These are phyloP conservation scores for Trichosporon coremiiforme DNA, from an alignment of 1,284 basidiomycete species.

Conservation along the genomic window DNA sequence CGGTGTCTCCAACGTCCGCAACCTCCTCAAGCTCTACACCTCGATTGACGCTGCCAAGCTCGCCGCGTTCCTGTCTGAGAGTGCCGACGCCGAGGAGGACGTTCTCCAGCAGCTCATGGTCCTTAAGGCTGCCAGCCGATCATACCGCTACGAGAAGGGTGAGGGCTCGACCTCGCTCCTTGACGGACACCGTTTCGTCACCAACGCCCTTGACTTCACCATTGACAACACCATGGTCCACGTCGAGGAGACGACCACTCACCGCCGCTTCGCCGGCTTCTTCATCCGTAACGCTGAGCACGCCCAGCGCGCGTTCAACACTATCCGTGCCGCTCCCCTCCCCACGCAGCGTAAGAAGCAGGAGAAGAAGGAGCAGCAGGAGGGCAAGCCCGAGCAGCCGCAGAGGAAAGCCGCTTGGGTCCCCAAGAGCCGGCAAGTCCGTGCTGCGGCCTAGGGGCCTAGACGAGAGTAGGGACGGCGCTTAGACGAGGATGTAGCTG, in stretches of 20 bases:
- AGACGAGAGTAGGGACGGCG: slow-evolving; percentile 8
- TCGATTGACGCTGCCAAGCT: slow-evolving; percentile 89
- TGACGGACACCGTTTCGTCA: slow-evolving; percentile 82
- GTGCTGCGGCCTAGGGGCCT: slow-evolving; percentile 35
- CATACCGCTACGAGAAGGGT: slow-evolving; percentile 65
- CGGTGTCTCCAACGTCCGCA: slow-evolving; percentile 80
- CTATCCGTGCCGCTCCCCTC: slow-evolving; percentile 69
- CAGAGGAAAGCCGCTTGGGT: slow-evolving; percentile 36
- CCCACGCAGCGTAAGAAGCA: slow-evolving; percentile 55
- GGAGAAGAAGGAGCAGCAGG: slow-evolving; percentile 28
- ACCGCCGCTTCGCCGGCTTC: slow-evolving; percentile 90
- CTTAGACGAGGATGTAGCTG: slow-evolving; percentile 14
- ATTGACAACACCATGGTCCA: slow-evolving; percentile 93
- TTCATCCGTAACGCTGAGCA: slow-evolving; percentile 94
- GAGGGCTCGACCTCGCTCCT: slow-evolving; percentile 66
- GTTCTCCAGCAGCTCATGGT: slow-evolving; percentile 97
- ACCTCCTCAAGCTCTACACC: slow-evolving; percentile 93
- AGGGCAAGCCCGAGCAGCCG: slow-evolving; percentile 19
- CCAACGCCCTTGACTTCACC: slow-evolving; percentile 92
- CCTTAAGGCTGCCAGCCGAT: slow-evolving; percentile 74
- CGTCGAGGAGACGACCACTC: slow-evolving; percentile 89
- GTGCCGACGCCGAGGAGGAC: slow-evolving; percentile 70
- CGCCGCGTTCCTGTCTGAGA: slow-evolving; percentile 73
- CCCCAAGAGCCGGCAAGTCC: slow-evolving; percentile 38
- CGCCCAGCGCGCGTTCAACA: slow-evolving; percentile 78